phyloP scores from a whole-genome alignment of 805 yeast genomes.

The Nakazawaea wickerhamii region DNA sequence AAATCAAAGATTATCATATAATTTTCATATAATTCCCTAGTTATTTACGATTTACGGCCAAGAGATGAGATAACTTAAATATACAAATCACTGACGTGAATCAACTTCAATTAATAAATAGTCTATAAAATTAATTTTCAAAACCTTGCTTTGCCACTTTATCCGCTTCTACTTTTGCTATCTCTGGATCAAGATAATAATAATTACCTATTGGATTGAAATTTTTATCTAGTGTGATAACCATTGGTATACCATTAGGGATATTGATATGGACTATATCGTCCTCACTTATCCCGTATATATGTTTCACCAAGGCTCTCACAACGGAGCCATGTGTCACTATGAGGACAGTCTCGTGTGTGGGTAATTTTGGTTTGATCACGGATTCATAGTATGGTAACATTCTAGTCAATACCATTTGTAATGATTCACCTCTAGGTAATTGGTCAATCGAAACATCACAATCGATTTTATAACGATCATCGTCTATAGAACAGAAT shows the following conservation, averaged over 20 bases:
- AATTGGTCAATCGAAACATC: conserved; percentile 42
- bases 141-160: conserved; percentile 76
- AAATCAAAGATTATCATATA: too few relatives aligned
- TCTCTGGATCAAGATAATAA: conserved; percentile 74
- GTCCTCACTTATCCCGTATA: conserved; percentile 59
- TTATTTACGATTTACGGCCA: too few relatives aligned
- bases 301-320: conserved; percentile 64
- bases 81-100: too few relatives aligned
- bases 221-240: conserved; percentile 52
- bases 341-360: conserved; percentile 53
- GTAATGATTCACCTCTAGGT: conserved; percentile 70
- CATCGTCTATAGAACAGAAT: conserved; percentile 31
- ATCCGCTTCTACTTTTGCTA: conserved; percentile 72
- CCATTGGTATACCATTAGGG: conserved; percentile 81
- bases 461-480: conserved; percentile 37
- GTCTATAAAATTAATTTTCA: conserved; percentile 15
- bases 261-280: conserved; percentile 71
- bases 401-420: conserved; percentile 65
- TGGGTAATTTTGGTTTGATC: conserved; percentile 41
- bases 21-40: too few relatives aligned
- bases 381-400: conserved; percentile 53
- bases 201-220: conserved; percentile 47
- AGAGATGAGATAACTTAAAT: too few relatives aligned
- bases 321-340: conserved; percentile 84
- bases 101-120: too few relatives aligned